Conservation (phyloP, 306 rosid species). For the Quercus agrifolia region DNA sequence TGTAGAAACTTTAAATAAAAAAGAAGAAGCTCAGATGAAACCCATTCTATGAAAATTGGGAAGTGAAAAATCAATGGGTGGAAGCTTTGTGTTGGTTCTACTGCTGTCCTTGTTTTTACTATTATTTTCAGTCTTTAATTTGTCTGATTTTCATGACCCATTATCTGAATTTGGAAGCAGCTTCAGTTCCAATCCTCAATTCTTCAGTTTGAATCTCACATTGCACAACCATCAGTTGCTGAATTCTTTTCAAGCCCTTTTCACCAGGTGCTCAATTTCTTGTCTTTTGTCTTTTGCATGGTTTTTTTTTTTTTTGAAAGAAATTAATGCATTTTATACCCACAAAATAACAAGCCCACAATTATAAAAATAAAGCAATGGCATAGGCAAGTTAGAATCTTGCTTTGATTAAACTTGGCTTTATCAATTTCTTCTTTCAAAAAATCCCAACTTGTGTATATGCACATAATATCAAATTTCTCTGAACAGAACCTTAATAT, state of each 20-base stretch:
- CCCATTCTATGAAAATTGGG: background rate
- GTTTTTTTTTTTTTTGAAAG: background rate
- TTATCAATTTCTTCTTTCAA: background rate
- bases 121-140: background rate
- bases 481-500: slow-evolving; percentile 5
- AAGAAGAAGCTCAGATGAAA: background rate
- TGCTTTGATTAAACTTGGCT: background rate
- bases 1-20: background rate
- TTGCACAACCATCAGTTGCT: slow-evolving; percentile 9
- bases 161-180: slow-evolving; percentile 16
- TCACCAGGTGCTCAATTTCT: slow-evolving; percentile 16
- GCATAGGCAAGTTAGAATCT: background rate
- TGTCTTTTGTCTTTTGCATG: background rate
- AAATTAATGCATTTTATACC: slow-evolving; percentile 1
- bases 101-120: slow-evolving; percentile 10
- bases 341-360: background rate
- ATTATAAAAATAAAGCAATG: background rate
- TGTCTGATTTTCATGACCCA: slow-evolving; percentile 22
- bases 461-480: background rate
- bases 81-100: slow-evolving; percentile 1
- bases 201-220: slow-evolving; percentile 18
- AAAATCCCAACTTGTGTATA: background rate
- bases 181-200: slow-evolving; percentile 17
- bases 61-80: slow-evolving; percentile 21
- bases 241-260: slow-evolving; percentile 6